These are phyloP conservation scores for Ogataea polymorpha DNA, from an alignment of 805 yeast species.

Conservation along the genomic window DNA sequence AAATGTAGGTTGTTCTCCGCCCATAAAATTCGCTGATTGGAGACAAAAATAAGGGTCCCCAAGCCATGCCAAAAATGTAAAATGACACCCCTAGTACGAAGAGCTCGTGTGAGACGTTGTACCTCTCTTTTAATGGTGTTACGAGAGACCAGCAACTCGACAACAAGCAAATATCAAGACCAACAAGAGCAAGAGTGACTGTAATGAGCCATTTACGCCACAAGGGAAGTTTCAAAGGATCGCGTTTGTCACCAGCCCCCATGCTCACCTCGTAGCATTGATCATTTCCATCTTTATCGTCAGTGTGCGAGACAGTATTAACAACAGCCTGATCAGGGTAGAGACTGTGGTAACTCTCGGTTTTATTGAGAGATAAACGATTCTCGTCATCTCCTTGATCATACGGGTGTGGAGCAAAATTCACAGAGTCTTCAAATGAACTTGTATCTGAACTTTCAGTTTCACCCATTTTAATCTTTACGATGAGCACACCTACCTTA, in stretches of 20 bases:
- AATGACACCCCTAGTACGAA: conserved; percentile 55
- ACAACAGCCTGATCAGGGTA: conserved; percentile 21
- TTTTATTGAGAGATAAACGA: conserved; percentile 5
- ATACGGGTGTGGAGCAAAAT: background rate
- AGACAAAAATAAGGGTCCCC: conserved; percentile 60
- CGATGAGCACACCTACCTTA: background rate
- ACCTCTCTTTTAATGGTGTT: conserved; percentile 46
- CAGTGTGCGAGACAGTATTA: conserved; percentile 2
- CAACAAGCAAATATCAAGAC: conserved; percentile 63
- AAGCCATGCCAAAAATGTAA: conserved; percentile 60
- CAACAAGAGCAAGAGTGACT: conserved; percentile 47
- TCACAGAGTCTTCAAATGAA: background rate
- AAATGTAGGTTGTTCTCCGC: conserved; percentile 48
- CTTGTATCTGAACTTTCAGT: conserved; percentile 3
- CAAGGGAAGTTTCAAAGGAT: conserved; percentile 33
- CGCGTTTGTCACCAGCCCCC: conserved; percentile 18
- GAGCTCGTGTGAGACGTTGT: conserved; percentile 56
- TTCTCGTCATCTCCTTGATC: background rate
- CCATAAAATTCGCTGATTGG: conserved; percentile 61
- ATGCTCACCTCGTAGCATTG: conserved; percentile 17
- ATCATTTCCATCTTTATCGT: background rate
- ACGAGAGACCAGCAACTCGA: conserved; percentile 70
- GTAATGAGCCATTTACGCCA: conserved; percentile 58
- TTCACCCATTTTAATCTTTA: background rate
- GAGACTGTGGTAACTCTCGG: conserved; percentile 16